Conservation (phyloP, 2,329 filamentous ascomycete genomes). For the Seiridium cupressi region DNA sequence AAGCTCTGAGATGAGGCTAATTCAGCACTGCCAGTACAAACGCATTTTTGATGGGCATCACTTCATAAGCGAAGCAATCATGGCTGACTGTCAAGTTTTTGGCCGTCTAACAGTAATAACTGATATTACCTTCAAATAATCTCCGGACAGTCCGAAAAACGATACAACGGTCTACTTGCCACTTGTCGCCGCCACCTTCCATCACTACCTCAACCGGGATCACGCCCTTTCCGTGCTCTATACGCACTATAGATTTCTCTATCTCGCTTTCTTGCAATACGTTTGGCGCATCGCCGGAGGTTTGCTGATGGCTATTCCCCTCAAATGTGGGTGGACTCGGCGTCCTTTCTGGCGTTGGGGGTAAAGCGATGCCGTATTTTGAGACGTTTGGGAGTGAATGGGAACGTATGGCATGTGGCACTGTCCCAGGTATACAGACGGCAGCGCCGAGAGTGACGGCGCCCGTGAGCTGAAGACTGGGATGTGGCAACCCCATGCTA, state of each 20-base stretch:
- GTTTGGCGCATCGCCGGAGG: neutral
- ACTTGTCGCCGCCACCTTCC: neutral
- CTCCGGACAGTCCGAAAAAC: neutral
- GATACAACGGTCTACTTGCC: neutral
- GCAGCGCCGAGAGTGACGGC: slow-evolving; percentile 46
- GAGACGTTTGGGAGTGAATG: neutral
- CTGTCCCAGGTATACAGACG: slow-evolving; percentile 37
- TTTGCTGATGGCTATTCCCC: neutral
- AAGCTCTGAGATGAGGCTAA: too few species aligned
- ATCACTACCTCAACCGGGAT: neutral
- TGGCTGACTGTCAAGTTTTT: too few species aligned
- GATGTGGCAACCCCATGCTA: slow-evolving; percentile 50
- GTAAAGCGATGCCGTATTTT: neutral
- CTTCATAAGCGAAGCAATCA: too few species aligned
- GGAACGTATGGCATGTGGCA: slow-evolving; percentile 15
- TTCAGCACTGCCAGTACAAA: too few species aligned
- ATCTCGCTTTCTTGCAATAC: neutral
- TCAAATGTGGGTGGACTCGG: neutral
- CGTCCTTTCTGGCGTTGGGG: neutral
- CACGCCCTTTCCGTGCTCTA: neutral
- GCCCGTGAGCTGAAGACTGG: slow-evolving; percentile 50
- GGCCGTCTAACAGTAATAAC: neutral
- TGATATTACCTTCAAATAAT: neutral
- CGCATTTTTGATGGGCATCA: too few species aligned
- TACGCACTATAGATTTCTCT: neutral